Base-by-base conservation (phyloP, 1,284 basidiomycete genomes). In the Ustilago shanxiensis region DNA sequence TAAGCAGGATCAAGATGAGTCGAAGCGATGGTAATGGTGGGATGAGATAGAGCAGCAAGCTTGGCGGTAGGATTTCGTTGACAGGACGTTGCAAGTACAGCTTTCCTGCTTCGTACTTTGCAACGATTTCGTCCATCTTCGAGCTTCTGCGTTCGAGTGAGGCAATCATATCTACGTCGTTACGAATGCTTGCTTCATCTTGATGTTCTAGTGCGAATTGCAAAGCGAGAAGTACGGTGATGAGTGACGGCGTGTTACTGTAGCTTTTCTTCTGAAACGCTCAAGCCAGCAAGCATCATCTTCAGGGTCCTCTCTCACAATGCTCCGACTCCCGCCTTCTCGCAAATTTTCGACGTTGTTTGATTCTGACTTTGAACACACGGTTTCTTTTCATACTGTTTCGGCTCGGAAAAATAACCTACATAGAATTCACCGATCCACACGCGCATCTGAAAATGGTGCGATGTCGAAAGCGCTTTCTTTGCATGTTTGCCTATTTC, bases 31-130 rank as follows among this genome's bases (percentile, higher is more conserved):
- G 75, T 8, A 71, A 51, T 26, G 71, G 71, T 20, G 75, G 75
- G 2, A 77, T 14, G 35, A 77, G 67, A 31, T 65, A 61, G 41
- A 77, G 67, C 14, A 77, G 51, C 13, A 71, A 44, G 20, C 61
- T 61, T 1, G 75, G 71, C 8, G 71, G 75, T 11, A 77, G 67
- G 3, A 73, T 33, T 29, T 77, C 41, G 58, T 77, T 66, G 70
- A 77, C 67, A 4, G 75, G 75, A n/a, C 45, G 63, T 18, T 33
- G 60, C 6, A 77, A 44, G 49, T 63, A 41, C 11, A 61, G 45
- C 50, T 66, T 68, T 31, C 22, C 66, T 35, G 56, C 64, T 33
- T 68, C 52, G 60, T 60, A 41, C 41, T 33, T 53, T 16, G 53
- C 33, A 1, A 50, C 64, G 11, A 72, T 10, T 7, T 20, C 20